Evolutionary conservation across 2,329 filamentous ascomycete genomes (phyloP), one percentile per base, ranked within the genome.

Genomic region (Fusarium luffae): DNA sequence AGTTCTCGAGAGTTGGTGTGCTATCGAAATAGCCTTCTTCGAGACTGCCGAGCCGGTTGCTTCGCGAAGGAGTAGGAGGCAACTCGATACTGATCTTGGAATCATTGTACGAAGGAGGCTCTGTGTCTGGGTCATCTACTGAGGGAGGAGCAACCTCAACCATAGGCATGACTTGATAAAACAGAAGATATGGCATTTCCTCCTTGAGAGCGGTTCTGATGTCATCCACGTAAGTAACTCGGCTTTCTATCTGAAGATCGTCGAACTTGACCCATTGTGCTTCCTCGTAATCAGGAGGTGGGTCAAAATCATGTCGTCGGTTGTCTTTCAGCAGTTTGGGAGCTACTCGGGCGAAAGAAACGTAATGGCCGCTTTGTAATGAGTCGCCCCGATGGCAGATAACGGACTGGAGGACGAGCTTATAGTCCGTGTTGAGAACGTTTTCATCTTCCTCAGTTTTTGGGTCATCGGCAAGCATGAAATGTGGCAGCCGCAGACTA

Each of bases 101-200:
- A 55, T 87, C 85, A 49, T 85, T 82, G 70, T 91, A 91, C 2
- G 88, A 88, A 2, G 89, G 89, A 5, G 88, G 89, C 34, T 84
- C 84, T 4, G 79, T 79, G 32, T 84, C 82, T 2, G 81, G 83
- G 46, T 80, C 80, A 9, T 85, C 83, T 0, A 82, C 82, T 7
- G 85, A 85, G 14, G 82, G 80, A 2, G 81, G 76, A 2, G 84
- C 82, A 10, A 91, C 86, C 59, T 94, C 92, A 30, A 93, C 88
- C 75, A 97, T 93, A 0, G 95, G 94, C 30, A 97, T 88, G 42
- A 98, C 93, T 78, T 98, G 95, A 76, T 98, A 99, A 79, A 98
- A 98, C 0, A 99, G 84, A 9, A 98, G 86, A 77, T 98, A 98
- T 0, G 96, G 95, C 78, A 93, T 97, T 78, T 98, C 94, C n/a